These are phyloP conservation scores for Talaromyces funiculosus DNA, from an alignment of 2,329 filamentous ascomycete species.

Conservation along the genomic window DNA sequence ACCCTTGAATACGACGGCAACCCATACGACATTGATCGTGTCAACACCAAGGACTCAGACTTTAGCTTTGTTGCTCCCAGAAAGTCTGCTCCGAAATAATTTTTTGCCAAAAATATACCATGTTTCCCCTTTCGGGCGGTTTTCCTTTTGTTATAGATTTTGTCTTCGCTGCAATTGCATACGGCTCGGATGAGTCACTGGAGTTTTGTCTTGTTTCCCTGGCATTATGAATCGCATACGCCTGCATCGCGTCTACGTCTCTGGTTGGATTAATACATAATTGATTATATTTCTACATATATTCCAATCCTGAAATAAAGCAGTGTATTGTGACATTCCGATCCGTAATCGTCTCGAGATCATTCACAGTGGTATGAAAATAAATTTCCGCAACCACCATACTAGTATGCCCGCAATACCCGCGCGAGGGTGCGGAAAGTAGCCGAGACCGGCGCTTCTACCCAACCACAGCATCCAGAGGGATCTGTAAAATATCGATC, in stretches of 20 bases:
- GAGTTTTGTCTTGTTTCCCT: not conserved
- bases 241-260: not conserved
- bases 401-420: too few species aligned
- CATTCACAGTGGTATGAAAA: too few species aligned
- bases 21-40: constrained; percentile 41
- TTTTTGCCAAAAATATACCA: not conserved
- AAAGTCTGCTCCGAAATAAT: not conserved
- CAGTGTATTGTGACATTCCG: not conserved
- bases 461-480: not conserved
- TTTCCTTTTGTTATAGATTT: not conserved
- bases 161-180: constrained; percentile 3
- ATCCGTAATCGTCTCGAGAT: not conserved
- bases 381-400: too few species aligned
- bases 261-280: not conserved
- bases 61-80: constrained; percentile 3
- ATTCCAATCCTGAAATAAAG: not conserved
- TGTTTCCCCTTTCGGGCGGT: not conserved
- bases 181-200: constrained; percentile 7
- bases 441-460: not conserved
- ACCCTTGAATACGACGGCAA: constrained; percentile 37
- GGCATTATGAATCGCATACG: not conserved
- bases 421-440: too few species aligned
- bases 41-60: constrained; percentile 36
- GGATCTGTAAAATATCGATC: not conserved
- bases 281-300: not conserved